Evolutionary conservation across 2,329 filamentous ascomycete species (phyloP).

Genomic region (Cladosporium sp.): DNA sequence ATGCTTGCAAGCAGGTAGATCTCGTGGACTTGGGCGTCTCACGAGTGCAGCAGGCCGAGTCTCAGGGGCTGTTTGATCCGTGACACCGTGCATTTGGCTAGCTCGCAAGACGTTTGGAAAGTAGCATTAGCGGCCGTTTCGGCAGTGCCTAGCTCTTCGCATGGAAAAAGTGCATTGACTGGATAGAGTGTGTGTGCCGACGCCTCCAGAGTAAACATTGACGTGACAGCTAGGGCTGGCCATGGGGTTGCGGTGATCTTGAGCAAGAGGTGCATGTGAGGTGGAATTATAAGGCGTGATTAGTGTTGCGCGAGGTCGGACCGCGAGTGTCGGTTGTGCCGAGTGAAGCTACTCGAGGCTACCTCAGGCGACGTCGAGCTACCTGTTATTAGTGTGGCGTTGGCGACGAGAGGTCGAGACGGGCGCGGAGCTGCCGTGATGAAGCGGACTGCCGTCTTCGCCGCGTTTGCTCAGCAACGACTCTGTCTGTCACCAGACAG

Average conservation of each 20-base stretch:
- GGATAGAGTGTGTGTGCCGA: not conserved
- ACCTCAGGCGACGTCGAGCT: too few relatives aligned
- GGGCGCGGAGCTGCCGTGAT: not conserved
- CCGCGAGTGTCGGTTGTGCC: not conserved
- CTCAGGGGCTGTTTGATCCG: conserved; percentile 1
- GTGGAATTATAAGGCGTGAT: not conserved
- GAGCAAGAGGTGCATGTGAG: not conserved
- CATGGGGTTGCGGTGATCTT: not conserved
- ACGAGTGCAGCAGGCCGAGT: not conserved
- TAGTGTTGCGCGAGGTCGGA: conserved; percentile 1
- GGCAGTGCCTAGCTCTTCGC: not conserved
- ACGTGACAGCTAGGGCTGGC: not conserved
- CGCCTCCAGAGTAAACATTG: not conserved
- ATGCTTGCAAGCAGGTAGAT: not conserved
- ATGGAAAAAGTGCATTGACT: not conserved
- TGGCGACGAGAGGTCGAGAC: not conserved
- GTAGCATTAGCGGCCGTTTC: conserved; percentile 7
- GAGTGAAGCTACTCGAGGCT: not conserved
- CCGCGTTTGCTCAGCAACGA: not conserved
- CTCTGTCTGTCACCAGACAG: too few relatives aligned
- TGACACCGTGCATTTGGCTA: conserved; percentile 1
- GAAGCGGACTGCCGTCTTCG: not conserved
- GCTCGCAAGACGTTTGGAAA: conserved; percentile 8
- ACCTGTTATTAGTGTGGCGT: not conserved
- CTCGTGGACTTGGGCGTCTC: not conserved